Conservation (phyloP, 768 basidiomycete species). For the Cystobasidium ongulense region DNA sequence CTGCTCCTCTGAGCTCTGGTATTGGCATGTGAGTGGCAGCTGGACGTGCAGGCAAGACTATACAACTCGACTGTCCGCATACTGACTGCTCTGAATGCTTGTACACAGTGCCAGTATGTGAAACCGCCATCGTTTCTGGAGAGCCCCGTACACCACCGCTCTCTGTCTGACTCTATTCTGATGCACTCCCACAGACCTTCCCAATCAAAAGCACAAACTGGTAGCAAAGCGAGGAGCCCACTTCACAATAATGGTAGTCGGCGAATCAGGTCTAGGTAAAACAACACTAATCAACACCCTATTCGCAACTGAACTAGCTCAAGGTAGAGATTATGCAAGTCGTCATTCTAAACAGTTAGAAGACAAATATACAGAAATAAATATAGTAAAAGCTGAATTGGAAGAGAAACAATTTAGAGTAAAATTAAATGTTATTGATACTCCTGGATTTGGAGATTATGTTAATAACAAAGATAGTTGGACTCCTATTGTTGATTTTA, state of each 20-base stretch:
- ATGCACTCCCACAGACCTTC: constrained; percentile 66
- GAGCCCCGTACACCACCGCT: neutral
- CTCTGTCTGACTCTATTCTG: neutral
- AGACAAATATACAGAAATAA: constrained; percentile 90
- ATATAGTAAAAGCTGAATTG: constrained; percentile 98
- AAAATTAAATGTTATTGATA: constrained; percentile 97
- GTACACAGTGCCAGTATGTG: constrained; percentile 8
- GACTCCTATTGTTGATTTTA: constrained; percentile 96
- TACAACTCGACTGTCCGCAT: neutral
- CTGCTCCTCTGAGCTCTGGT: constrained; percentile 6
- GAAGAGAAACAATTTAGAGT: constrained; percentile 99
- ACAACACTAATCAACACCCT: constrained; percentile 86
- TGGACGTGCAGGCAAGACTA: neutral
- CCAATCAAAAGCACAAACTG: constrained; percentile 99
- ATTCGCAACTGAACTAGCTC: constrained; percentile 92
- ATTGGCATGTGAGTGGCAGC: constrained; percentile 5
- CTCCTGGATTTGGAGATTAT: constrained; percentile 98
- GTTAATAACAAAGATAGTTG: constrained; percentile 99
- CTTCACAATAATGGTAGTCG: constrained; percentile 99
- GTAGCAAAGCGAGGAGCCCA: constrained; percentile 90
- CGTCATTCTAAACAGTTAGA: constrained; percentile 83
- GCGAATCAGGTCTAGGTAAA: constrained; percentile 97
- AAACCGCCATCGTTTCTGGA: neutral
- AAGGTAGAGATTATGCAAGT: constrained; percentile 76
- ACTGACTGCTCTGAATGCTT: neutral